Evolutionary conservation across 2,329 filamentous ascomycete genomes (phyloP).

Genomic region (Annulohypoxylon truncatum): DNA sequence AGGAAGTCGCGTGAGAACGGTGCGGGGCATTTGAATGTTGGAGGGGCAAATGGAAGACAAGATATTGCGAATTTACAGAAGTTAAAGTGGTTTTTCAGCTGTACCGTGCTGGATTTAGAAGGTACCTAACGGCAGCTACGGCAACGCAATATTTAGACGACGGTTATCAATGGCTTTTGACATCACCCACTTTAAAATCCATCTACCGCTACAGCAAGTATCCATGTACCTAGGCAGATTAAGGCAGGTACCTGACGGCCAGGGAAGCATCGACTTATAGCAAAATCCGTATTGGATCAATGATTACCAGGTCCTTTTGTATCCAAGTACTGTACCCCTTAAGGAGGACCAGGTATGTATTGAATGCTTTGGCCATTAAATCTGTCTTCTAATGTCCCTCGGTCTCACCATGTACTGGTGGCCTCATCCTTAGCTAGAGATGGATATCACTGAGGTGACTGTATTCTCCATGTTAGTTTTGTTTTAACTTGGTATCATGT

Average conservation of each 20-base stretch:
- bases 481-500: constrained; percentile 1
- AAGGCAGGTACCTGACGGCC: constrained; percentile 2
- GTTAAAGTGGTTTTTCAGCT: constrained; percentile 3
- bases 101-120: constrained; percentile 29
- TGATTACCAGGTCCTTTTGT: neutral
- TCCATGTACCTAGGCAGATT: constrained; percentile 14
- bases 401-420: neutral
- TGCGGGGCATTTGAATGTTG: constrained; percentile 42
- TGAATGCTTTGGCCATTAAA: neutral
- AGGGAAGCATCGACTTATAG: neutral
- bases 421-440: neutral
- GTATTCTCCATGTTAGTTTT: constrained; percentile 10
- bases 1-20: constrained; percentile 34
- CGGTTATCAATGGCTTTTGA: constrained; percentile 35
- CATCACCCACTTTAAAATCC: constrained; percentile 5
- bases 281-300: too few species aligned
- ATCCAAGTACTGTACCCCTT: neutral
- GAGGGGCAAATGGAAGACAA: constrained; percentile 30
- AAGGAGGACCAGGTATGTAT: neutral
- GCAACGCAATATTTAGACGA: neutral
- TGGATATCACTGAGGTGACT: constrained; percentile 3
- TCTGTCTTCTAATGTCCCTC: neutral
- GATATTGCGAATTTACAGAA: constrained; percentile 26
- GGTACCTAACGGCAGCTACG: constrained; percentile 17
- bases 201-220: neutral